A percentile compares a stretch with the other conserved stretches of the same genome.
These are phyloP conservation scores for Monosporascus cannonballus DNA, from an alignment of 2,329 filamentous ascomycete genomes.

Conservation along the genomic window DNA sequence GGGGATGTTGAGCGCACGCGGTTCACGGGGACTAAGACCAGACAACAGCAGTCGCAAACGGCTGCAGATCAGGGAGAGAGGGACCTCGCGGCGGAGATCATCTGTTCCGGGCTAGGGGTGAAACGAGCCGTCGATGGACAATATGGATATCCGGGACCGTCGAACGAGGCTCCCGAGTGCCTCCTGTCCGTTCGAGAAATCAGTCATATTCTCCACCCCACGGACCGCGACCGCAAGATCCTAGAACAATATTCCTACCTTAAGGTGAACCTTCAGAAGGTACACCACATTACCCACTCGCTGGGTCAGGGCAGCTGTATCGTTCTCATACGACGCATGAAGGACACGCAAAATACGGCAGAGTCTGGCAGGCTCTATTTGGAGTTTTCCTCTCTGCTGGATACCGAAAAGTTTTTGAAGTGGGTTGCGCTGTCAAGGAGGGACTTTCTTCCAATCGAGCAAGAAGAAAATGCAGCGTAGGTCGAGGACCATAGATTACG, in stretches of 20 bases:
- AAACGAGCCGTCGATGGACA: slow-evolving; percentile 16
- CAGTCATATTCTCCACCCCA: slow-evolving; percentile 18
- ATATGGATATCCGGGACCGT: slow-evolving; percentile 13
- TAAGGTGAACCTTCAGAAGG: slow-evolving; percentile 15
- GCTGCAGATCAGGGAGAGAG: neutral
- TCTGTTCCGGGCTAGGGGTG: slow-evolving; percentile 12
- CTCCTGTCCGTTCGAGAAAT: slow-evolving; percentile 15
- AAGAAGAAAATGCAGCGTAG: slow-evolving; percentile 7
- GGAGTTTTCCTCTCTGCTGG: slow-evolving; percentile 14
- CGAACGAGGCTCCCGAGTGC: slow-evolving; percentile 6
- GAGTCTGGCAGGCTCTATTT: slow-evolving; percentile 14
- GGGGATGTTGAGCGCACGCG: slow-evolving; percentile 16
- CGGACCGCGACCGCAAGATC: slow-evolving; percentile 7
- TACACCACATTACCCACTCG: neutral
- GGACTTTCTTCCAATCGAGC: neutral
- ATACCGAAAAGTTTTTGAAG: slow-evolving; percentile 11
- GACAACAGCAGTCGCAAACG: neutral
- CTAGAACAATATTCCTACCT: slow-evolving; percentile 14
- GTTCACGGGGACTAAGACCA: slow-evolving; percentile 5
- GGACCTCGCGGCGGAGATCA: slow-evolving; percentile 5
- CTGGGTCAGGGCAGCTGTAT: slow-evolving; percentile 3
- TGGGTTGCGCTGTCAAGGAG: slow-evolving; percentile 14
- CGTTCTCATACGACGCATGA: slow-evolving; percentile 3
- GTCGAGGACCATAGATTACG: neutral
- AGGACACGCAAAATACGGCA: slow-evolving; percentile 1